Conservation (phyloP, 2,329 filamentous ascomycete genomes). For the Diatrype stigma region DNA sequence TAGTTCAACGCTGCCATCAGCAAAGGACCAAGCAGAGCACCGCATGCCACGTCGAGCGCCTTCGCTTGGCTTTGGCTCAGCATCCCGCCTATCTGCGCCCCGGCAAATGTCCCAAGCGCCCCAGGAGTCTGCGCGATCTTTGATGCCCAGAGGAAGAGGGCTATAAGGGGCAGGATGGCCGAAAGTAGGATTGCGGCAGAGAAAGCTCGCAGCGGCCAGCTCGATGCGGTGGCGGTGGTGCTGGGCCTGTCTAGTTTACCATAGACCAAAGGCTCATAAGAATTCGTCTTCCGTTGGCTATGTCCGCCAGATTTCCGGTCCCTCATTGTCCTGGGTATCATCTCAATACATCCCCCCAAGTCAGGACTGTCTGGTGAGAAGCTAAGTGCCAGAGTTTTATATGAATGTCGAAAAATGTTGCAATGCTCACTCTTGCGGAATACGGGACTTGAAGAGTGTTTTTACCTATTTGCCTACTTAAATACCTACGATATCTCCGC, state of each 20-base stretch:
- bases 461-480: too few relatives aligned
- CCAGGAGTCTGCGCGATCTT: neutral
- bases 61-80: neutral
- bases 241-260: neutral
- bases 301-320: neutral
- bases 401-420: too few relatives aligned
- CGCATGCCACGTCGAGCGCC: neutral
- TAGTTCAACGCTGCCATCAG: neutral
- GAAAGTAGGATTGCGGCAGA: neutral
- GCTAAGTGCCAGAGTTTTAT: too few relatives aligned
- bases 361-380: too few relatives aligned
- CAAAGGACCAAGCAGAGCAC: neutral
- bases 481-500: too few relatives aligned
- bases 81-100: neutral
- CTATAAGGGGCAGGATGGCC: neutral
- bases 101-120: neutral
- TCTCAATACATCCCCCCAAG: too few relatives aligned
- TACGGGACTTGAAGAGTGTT: too few relatives aligned
- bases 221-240: neutral
- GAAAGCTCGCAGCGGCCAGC: neutral
- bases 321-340: neutral
- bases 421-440: too few relatives aligned
- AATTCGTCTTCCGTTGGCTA: neutral
- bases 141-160: neutral
- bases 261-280: neutral